Evolutionary conservation across 768 basidiomycete genomes (phyloP), one percentile per base, ranked within the genome.

Genomic region (Stropharia rugosoannulata): DNA sequence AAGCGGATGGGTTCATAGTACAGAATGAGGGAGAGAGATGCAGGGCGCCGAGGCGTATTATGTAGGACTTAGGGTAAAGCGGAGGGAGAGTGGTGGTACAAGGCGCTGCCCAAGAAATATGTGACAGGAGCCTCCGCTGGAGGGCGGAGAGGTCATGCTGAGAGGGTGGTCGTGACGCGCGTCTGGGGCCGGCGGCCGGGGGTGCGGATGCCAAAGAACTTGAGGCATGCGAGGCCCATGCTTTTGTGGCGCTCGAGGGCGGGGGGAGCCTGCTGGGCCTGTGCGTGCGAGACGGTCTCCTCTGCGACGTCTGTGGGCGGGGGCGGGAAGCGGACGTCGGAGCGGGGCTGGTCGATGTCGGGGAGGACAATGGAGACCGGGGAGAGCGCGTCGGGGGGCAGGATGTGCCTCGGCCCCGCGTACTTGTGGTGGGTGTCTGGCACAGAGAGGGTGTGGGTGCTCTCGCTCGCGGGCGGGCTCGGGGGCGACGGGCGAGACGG

Each of bases 161-260:
- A 32, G 29, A 36, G 25, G 18, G 39, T 50, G 9, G 42, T 43
- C n/a, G 51, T 52, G 51, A 43, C 29, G 41, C 18, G 41, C 27
- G 45, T 52, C 41, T 43, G 51, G 10, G 51, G 51, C 3, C 51
- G 42, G 4, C 51, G 27, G 47, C 45, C 55, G 44, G 70, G 47
- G 55, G 73, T 76, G 57, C 74, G 79, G 38, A 80, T 60, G 38
- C 79, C 70, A 59, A 84, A 75, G 62, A 81, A 80, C 46, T 71
- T 74, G 58, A 82, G 70, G 63, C 80, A 82, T 0, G 80, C 78
- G 66, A 85, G 75, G 52, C 75, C 73, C 39, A 73, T 63, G 45
- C 65, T 62, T 53, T 65, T 68, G 53, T 65, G 69, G 51, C 67
- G 71, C 45, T 68, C 65, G 42, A 64, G 58, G 48, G 68, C 57